Conservation (phyloP, 768 basidiomycete species). For the Leccinum rimulosum region DNA sequence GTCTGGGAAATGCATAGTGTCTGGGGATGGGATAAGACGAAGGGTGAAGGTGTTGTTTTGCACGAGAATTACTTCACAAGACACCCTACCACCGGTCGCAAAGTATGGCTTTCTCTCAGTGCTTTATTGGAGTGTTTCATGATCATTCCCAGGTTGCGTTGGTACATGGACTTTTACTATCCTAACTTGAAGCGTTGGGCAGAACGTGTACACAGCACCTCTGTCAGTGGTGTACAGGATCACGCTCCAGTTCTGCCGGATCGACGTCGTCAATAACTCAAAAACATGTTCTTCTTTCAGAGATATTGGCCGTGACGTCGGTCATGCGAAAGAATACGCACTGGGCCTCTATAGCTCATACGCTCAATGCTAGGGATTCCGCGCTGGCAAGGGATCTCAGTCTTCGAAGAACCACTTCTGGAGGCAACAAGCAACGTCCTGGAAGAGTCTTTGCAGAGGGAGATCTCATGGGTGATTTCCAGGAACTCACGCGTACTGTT, state of each 20-base stretch:
- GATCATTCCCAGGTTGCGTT: conserved; percentile 56
- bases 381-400: conserved; percentile 74
- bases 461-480: conserved; percentile 87
- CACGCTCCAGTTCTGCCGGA: conserved; percentile 34
- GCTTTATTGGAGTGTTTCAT: background rate
- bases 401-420: conserved; percentile 58
- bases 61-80: conserved; percentile 82
- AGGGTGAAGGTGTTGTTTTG: conserved; percentile 68
- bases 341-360: conserved; percentile 79
- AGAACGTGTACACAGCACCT: conserved; percentile 67
- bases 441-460: conserved; percentile 65
- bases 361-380: conserved; percentile 59
- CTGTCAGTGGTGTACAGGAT: conserved; percentile 74
- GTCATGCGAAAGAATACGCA: conserved; percentile 97
- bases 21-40: conserved; percentile 80
- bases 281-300: conserved; percentile 82
- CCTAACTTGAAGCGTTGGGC: conserved; percentile 74
- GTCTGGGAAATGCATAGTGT: conserved; percentile 92
- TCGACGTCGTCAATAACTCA: conserved; percentile 41
- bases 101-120: conserved; percentile 39
- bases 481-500: conserved; percentile 75
- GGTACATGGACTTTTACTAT: conserved; percentile 84
- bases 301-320: conserved; percentile 88
- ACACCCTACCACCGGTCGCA: conserved; percentile 60
- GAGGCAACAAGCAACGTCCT: conserved; percentile 39